These are phyloP conservation scores for Cordyceps cateniannulata DNA, from an alignment of 2,329 filamentous ascomycete genomes.

Conservation along the genomic window DNA sequence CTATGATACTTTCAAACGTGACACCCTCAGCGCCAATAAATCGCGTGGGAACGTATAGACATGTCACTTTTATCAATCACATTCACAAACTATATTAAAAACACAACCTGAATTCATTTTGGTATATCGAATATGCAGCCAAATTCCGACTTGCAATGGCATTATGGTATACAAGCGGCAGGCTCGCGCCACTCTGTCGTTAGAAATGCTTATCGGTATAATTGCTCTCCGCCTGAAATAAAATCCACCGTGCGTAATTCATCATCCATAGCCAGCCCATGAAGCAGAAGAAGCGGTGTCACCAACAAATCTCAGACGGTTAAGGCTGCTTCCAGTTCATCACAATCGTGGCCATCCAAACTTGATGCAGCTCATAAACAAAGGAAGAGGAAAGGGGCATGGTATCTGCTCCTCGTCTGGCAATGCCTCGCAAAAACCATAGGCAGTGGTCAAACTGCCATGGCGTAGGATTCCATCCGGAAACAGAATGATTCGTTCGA, in stretches of 20 bases:
- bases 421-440: background rate
- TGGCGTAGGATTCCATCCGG: background rate
- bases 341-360: constrained; percentile 13
- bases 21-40: background rate
- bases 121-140: constrained; percentile 13
- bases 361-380: constrained; percentile 14
- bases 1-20: background rate
- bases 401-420: constrained; percentile 4
- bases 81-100: background rate
- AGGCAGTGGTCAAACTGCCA: background rate
- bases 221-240: constrained; percentile 11
- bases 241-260: constrained; percentile 11
- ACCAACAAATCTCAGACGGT: constrained; percentile 8
- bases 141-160: constrained; percentile 10
- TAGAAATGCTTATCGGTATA: constrained; percentile 11
- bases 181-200: constrained; percentile 11
- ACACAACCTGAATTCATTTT: constrained; percentile 13
- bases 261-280: constrained; percentile 12
- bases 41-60: background rate
- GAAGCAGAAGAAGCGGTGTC: constrained; percentile 5
- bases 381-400: constrained; percentile 19
- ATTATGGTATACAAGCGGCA: constrained; percentile 11
- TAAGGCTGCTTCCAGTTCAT: constrained; percentile 9
- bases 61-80: background rate
- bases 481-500: background rate